Conservation (phyloP, 2,329 filamentous ascomycete species). For the Polytolypa hystricis region DNA sequence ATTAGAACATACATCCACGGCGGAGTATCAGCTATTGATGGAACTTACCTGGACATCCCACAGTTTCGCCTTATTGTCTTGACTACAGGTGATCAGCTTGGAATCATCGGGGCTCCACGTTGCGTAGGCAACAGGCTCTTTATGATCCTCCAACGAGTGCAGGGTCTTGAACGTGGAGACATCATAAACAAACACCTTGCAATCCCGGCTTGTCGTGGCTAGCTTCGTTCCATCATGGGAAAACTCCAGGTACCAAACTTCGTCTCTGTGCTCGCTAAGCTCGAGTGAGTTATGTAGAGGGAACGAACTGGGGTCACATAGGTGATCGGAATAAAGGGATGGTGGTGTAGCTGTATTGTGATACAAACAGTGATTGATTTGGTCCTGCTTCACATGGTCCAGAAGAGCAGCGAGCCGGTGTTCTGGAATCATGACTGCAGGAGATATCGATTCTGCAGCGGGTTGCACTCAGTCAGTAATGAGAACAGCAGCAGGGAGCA, state of each 20-base stretch:
- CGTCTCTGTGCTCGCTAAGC: slow-evolving; percentile 61
- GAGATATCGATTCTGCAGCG: slow-evolving; percentile 71
- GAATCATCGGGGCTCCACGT: slow-evolving; percentile 88
- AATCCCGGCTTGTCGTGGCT: slow-evolving; percentile 70
- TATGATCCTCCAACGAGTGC: slow-evolving; percentile 54
- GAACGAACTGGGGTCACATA: slow-evolving; percentile 69
- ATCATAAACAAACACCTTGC: slow-evolving; percentile 71
- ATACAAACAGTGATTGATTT: slow-evolving; percentile 75
- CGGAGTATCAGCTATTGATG: neutral
- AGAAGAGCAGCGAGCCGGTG: slow-evolving; percentile 73
- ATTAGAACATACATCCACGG: neutral
- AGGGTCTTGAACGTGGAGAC: slow-evolving; percentile 57
- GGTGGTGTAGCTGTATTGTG: slow-evolving; percentile 72
- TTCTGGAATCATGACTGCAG: slow-evolving; percentile 92
- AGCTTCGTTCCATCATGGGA: slow-evolving; percentile 76
- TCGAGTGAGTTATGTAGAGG: slow-evolving; percentile 61
- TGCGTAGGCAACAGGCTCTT: slow-evolving; percentile 62
- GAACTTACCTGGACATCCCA: slow-evolving; percentile 59
- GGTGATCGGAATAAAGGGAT: slow-evolving; percentile 81
- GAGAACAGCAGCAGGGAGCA: slow-evolving; percentile 13
- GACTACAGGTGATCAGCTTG: slow-evolving; percentile 72
- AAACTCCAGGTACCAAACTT: slow-evolving; percentile 87
- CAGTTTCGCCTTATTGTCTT: slow-evolving; percentile 60
- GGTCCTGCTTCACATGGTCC: slow-evolving; percentile 69
- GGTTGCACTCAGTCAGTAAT: neutral